Evolutionary conservation across 164 flowering plant species (phyloP), one percentile per base, ranked within the genome.

Genomic region (Paratinospora sagittata): DNA sequence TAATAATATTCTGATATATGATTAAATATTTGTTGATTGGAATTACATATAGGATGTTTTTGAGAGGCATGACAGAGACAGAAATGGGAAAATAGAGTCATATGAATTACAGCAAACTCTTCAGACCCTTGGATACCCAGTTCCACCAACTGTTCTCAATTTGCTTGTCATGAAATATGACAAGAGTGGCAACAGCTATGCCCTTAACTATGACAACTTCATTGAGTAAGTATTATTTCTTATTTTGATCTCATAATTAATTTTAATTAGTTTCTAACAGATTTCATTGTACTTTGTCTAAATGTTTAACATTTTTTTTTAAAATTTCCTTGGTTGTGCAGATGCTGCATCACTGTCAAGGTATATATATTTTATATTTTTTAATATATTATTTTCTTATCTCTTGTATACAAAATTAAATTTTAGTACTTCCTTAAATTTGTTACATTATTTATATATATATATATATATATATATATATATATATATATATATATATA

Each of bases 131-230:
- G 55, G 55, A 47, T 4, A 13, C 14, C 14, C 14, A 13, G 55
- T 47, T 47, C 19, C 55, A 1, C 14, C 55, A 47, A 19, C 55
- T 13, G 55, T 47, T 19, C 55, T 47, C 19, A 47, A 90, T 61
- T 75, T 92, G 78, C 93, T 92, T 8, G 86, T 89, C 14, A 79
- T 90, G 16, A 92, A 90, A 83, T 92, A 83, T 70, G 98, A 89
- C 66, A 87, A 85, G 73, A 81, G 60, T 23, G 96, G 96, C 30
- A 83, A 73, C 71, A 83, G 66, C 68, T 85, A 73, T 76, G 89
- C 92, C 65, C 84, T 90, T 66, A 94, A 88, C 80, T 92, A 90
- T 68, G 96, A 90, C 68, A 88, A 90, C 66, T 80, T 80, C 80
- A 80, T 80, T 1, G 82, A 80, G 82, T 80, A 30, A 30, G 34